These are phyloP conservation scores for Leucocoprinus leucothites DNA, from an alignment of 768 basidiomycete species.

Conservation along the genomic window DNA sequence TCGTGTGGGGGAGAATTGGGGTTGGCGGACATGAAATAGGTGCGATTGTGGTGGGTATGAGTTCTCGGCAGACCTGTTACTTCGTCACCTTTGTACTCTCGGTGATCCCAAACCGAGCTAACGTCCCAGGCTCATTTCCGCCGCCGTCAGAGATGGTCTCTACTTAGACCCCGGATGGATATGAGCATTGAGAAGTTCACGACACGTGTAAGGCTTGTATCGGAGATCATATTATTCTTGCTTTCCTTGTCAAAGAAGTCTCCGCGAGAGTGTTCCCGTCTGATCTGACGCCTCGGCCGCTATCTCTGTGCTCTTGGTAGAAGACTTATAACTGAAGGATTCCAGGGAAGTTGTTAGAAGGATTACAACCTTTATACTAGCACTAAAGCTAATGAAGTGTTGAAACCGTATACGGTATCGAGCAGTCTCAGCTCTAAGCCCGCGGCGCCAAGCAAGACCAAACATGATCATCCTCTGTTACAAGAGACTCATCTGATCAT, in stretches of 20 bases:
- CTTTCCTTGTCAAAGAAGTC: too few species aligned
- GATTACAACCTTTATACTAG: too few species aligned
- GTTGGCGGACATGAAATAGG: not conserved
- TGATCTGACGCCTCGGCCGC: too few species aligned
- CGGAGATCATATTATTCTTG: not conserved
- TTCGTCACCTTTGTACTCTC: conserved; percentile 6
- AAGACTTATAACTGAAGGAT: too few species aligned
- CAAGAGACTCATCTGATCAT: not conserved
- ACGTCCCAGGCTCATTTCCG: conserved; percentile 11
- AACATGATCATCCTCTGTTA: conserved; percentile 1
- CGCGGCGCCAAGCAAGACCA: conserved; percentile 1
- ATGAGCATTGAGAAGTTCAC: conserved; percentile 2
- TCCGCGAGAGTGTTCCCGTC: too few species aligned
- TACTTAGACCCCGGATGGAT: not conserved
- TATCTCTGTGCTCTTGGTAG: too few species aligned
- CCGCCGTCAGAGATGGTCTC: conserved; percentile 5
- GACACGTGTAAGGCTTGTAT: not conserved
- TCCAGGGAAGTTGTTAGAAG: too few species aligned
- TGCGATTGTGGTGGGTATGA: not conserved
- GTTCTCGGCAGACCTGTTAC: conserved; percentile 2
- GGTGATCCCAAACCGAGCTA: not conserved
- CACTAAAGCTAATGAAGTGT: too few species aligned
- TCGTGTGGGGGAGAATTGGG: not conserved
- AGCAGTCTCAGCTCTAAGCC: too few species aligned
- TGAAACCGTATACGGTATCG: too few species aligned